Evolutionary conservation across 305 asterid species (phyloP).

Genomic region (Fraxinus latifolia): DNA sequence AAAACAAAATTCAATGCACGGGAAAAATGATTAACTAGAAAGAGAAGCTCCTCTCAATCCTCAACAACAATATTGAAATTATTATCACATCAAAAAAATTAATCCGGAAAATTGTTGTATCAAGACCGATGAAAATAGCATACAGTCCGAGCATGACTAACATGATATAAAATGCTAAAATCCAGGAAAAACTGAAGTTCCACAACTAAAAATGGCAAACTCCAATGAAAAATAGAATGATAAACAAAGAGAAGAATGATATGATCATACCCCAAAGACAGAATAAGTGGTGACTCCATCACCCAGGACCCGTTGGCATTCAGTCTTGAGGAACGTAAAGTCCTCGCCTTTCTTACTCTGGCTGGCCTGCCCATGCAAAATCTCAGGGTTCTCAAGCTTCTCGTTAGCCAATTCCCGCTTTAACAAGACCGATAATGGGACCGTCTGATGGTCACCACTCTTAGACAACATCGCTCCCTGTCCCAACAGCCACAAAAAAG

Average conservation of each 20-base stretch:
- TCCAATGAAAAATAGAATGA: conserved; percentile 1
- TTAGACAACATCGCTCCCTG: conserved; percentile 59
- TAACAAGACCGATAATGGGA: conserved; percentile 83
- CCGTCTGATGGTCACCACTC: conserved; percentile 70
- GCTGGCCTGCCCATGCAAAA: conserved; percentile 68
- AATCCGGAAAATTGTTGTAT: background rate
- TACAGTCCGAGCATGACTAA: background rate
- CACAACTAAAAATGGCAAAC: background rate
- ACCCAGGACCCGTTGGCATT: conserved; percentile 76
- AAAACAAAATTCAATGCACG: background rate
- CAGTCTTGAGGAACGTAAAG: conserved; percentile 74
- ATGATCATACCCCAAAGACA: conserved; percentile 67
- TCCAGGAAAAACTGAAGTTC: conserved; percentile 8
- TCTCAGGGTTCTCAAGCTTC: conserved; percentile 86
- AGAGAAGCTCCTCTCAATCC: background rate
- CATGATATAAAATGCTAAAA: conserved; percentile 16
- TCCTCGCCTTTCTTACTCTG: conserved; percentile 98
- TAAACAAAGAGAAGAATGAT: background rate
- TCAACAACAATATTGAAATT: background rate
- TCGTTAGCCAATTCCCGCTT: conserved; percentile 91
- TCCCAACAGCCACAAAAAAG: conserved; percentile 26
- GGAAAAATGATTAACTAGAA: background rate
- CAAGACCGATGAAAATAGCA: background rate
- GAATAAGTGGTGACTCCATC: conserved; percentile 88
- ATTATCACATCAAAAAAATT: background rate